Base-by-base conservation (phyloP, 106 monocot species). In the Ottelia alismoides region DNA sequence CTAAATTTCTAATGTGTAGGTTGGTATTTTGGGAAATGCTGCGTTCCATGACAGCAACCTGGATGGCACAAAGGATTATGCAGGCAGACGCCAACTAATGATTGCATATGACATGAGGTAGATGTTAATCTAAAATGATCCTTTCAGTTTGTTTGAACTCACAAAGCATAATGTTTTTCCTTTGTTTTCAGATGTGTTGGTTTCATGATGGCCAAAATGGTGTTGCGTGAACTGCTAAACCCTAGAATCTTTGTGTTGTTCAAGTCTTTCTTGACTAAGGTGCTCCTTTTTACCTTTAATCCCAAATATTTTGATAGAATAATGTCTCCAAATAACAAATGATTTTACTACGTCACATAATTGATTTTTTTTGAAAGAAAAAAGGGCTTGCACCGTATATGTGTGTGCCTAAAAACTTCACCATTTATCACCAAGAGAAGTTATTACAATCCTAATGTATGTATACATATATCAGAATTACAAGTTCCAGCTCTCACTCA, bases 101-200 rank as follows among this genome's bases (percentile, higher is more conserved):
- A 98, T 89, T 35, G 89, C 88, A n/a, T 98, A 85, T 85, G 96
- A 98, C 70, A 85, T 98, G 81, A 98, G 89, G 96, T 89, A 72
- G 11, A 7, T 7, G 40, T 43, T 43, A n/a, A n/a, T n/a, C n/a
- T n/a, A n/a, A n/a, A n/a, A n/a, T n/a, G 40, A 7, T 6, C 6
- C 40, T 43, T 43, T 6, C 16, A 16, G 16, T 43, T 43, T 43
- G 16, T 43, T 43, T 43, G 16, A 43, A 7, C 16, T 6, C 40
- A 43, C 6, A 43, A 43, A 43, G 16, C 40, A 7, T 7, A 7
- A 11, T 17, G 7, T 2, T 6, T 44, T 49, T 45, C 51, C 57
- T 35, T 9, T 45, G 17, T 66, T 19, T 28, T n/a, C 35, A 98
- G 96, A 73, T 98, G 89, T 70, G 70, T 98, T 63, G 96, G 96